phyloP scores from a whole-genome alignment of 805 yeast genomes.

The Teunomyces cretensis region DNA sequence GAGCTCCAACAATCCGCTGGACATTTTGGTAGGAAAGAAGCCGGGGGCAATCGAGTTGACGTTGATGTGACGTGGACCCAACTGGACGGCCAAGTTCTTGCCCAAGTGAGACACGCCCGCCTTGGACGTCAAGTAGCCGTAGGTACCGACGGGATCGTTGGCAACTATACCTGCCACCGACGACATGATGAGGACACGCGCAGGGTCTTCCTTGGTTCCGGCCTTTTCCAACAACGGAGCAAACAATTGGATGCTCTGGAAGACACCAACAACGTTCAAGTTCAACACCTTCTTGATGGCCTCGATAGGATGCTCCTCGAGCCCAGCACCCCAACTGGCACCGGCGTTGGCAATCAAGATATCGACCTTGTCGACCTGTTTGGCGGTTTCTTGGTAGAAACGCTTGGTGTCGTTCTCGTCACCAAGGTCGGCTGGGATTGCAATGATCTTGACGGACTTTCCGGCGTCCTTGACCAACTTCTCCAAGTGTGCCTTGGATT shows the following conservation, averaged over 20 bases:
- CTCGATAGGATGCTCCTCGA: slow-evolving; percentile 57
- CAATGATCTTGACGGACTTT: slow-evolving; percentile 28
- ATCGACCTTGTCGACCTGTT: slow-evolving; percentile 48
- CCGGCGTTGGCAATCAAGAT: slow-evolving; percentile 78
- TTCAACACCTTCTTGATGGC: slow-evolving; percentile 64
- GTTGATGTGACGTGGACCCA: slow-evolving; percentile 65
- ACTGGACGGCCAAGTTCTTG: slow-evolving; percentile 58
- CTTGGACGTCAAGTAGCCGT: slow-evolving; percentile 72
- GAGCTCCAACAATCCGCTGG: slow-evolving; percentile 57
- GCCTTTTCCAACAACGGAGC: slow-evolving; percentile 55
- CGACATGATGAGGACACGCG: slow-evolving; percentile 65
- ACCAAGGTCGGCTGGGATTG: slow-evolving; percentile 60
- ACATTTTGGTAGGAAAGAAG: slow-evolving; percentile 74
- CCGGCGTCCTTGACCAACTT: slow-evolving; percentile 35
- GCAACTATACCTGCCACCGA: slow-evolving; percentile 58
- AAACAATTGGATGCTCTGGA: slow-evolving; percentile 61
- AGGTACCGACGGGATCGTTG: slow-evolving; percentile 53
- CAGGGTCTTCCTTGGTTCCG: slow-evolving; percentile 55
- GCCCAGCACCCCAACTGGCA: slow-evolving; percentile 72
- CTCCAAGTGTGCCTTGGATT: slow-evolving; percentile 47
- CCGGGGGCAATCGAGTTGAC: slow-evolving; percentile 77
- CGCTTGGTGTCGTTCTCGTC: slow-evolving; percentile 46
- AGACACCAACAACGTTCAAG: slow-evolving; percentile 68
- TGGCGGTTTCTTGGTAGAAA: slow-evolving; percentile 42
- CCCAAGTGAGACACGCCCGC: slow-evolving; percentile 74